These are phyloP conservation scores for Aspergillus luchuensis DNA, from an alignment of 2,329 filamentous ascomycete species.

Conservation along the genomic window DNA sequence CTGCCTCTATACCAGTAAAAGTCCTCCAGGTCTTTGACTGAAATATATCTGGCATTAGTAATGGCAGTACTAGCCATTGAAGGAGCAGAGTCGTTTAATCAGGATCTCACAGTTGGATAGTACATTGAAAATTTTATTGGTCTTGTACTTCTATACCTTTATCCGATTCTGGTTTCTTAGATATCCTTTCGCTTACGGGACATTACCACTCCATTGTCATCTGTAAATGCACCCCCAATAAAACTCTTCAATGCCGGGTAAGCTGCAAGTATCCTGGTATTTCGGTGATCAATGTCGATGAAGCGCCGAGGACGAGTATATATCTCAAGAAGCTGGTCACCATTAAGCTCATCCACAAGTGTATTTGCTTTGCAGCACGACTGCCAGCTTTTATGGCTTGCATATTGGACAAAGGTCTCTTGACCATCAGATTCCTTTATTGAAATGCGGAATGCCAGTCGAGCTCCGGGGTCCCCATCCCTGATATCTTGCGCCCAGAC, in stretches of 20 bases:
- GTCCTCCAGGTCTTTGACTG: no score
- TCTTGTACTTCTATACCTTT: no score
- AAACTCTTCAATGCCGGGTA: background rate
- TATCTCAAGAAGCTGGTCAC: background rate
- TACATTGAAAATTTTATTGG: no score
- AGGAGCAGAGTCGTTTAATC: no score
- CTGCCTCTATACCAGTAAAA: no score
- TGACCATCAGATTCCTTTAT: background rate
- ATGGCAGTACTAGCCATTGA: no score
- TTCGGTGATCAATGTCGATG: background rate
- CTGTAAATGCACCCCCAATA: background rate
- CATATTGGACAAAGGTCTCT: background rate
- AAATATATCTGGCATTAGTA: no score
- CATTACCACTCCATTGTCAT: background rate
- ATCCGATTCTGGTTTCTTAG: no score
- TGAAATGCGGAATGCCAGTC: background rate
- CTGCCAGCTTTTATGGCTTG: background rate
- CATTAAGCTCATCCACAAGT: background rate
- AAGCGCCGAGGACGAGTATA: background rate
- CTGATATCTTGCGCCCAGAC: background rate
- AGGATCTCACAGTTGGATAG: no score
- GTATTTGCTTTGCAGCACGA: background rate
- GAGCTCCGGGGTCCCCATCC: background rate
- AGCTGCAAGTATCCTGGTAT: background rate
- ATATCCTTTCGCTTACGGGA: no score